Conservation (phyloP, 495 filamentous ascomycete species). For the Copromyces sp. region DNA sequence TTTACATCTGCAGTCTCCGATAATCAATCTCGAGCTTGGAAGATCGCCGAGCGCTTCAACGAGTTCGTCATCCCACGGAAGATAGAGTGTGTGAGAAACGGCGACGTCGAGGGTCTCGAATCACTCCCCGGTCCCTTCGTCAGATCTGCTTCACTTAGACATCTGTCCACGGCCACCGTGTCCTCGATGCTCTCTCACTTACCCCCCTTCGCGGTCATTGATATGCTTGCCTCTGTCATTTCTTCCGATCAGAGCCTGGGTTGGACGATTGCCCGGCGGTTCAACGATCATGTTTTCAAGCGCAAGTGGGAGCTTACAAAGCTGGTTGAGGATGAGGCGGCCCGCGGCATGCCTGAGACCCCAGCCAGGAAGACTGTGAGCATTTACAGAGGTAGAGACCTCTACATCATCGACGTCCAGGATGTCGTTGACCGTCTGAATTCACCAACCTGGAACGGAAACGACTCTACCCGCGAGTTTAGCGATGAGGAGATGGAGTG, state of each 20-base stretch:
- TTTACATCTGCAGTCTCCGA: background rate
- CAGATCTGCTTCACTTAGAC: background rate
- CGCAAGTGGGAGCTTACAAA: background rate
- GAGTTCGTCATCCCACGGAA: background rate
- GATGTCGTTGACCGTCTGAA: background rate
- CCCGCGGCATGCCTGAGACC: background rate
- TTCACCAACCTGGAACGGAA: background rate
- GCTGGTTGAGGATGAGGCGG: background rate
- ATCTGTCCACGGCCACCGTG: background rate
- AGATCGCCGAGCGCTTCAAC: background rate
- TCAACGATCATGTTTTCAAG: background rate
- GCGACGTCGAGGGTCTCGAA: background rate
- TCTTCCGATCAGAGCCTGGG: background rate
- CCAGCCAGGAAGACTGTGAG: background rate
- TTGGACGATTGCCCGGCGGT: background rate
- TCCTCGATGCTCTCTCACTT: background rate
- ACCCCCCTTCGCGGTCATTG: background rate
- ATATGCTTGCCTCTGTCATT: background rate
- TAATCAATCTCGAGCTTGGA: background rate
- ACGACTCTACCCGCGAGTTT: background rate
- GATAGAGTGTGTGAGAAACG: background rate
- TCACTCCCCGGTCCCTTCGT: background rate
- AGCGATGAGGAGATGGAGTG: background rate
- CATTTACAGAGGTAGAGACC: background rate
- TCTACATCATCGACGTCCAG: background rate